These are phyloP conservation scores for Phoma sp. DNA, from an alignment of 2,329 filamentous ascomycete genomes.

Conservation along the genomic window DNA sequence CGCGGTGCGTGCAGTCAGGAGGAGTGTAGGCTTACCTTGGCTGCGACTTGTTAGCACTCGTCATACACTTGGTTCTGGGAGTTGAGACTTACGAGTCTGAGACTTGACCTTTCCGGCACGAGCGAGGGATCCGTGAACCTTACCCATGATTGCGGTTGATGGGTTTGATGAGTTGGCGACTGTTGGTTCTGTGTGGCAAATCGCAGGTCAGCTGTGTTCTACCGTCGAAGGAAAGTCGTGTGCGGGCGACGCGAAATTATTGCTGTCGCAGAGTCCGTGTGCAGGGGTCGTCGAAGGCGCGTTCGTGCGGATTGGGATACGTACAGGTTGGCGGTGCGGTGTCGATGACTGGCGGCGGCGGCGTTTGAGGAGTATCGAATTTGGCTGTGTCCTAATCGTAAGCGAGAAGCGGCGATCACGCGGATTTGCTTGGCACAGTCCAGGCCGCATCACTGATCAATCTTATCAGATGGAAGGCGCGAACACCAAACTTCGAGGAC, in stretches of 20 bases:
- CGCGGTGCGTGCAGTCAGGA: not conserved
- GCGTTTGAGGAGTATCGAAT: slow-evolving; percentile 35
- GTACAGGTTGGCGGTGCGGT: slow-evolving; percentile 45
- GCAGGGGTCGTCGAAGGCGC: slow-evolving; percentile 4
- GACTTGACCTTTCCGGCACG: slow-evolving; percentile 98
- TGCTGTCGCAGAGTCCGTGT: slow-evolving; percentile 16
- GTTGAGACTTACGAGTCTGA: slow-evolving; percentile 37
- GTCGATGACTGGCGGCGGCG: slow-evolving; percentile 41
- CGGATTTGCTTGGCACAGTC: slow-evolving; percentile 33
- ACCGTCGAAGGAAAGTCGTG: slow-evolving; percentile 3
- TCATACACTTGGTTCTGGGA: not conserved
- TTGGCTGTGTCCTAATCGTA: slow-evolving; percentile 29
- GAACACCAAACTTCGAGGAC: slow-evolving; percentile 10
- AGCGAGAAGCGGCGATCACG: slow-evolving; percentile 35
- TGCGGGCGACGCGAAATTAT: slow-evolving; percentile 7
- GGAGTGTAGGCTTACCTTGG: slow-evolving; percentile 34
- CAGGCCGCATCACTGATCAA: too few species aligned
- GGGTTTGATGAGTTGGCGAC: slow-evolving; percentile 37
- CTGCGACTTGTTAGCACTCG: slow-evolving; percentile 28
- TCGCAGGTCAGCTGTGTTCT: slow-evolving; percentile 33
- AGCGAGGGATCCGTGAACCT: slow-evolving; percentile 92
- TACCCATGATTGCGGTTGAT: slow-evolving; percentile 76
- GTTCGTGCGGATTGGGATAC: slow-evolving; percentile 30
- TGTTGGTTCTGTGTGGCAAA: slow-evolving; percentile 45
- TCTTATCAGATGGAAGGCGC: slow-evolving; percentile 13